Evolutionary conservation across 192 early-diverging fungal species (phyloP).

Genomic region (Spizellomyces sp.): DNA sequence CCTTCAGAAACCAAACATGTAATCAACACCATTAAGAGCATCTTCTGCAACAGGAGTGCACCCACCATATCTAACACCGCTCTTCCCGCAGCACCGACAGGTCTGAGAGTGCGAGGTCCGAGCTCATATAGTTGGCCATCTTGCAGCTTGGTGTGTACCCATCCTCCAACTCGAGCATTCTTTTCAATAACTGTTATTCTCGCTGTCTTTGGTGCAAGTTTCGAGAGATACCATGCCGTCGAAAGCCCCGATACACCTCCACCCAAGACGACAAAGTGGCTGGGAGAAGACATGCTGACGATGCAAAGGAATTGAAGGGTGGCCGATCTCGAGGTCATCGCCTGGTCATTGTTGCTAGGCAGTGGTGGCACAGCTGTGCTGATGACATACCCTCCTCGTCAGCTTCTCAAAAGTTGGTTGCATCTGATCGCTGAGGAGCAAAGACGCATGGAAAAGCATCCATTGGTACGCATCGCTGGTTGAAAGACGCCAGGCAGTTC

Average conservation of each 20-base stretch:
- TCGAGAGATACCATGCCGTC: constrained; percentile 77
- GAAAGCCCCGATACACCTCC: constrained; percentile 90
- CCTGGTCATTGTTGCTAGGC: no score
- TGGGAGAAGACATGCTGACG: not conserved
- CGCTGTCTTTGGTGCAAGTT: constrained; percentile 29
- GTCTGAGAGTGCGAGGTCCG: constrained; percentile 84
- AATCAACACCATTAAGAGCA: not conserved
- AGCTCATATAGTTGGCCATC: constrained; percentile 67
- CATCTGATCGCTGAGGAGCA: no score
- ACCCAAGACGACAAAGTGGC: constrained; percentile 76
- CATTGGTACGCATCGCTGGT: no score
- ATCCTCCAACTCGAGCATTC: constrained; percentile 76
- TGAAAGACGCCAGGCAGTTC: no score
- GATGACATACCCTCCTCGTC: no score
- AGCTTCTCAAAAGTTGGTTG: no score
- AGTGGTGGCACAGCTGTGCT: no score
- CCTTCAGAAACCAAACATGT: constrained; percentile 28
- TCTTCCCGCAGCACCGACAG: constrained; percentile 66
- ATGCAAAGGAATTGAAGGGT: no score
- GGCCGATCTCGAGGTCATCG: no score
- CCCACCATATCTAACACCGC: constrained; percentile 77
- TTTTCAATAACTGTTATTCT: constrained; percentile 74
- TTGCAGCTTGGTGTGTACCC: constrained; percentile 70
- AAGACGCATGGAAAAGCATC: no score
- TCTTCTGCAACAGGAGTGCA: not conserved